phyloP scores from a whole-genome alignment of 75 land plant species.

The Chamaecyparis obtusa region DNA sequence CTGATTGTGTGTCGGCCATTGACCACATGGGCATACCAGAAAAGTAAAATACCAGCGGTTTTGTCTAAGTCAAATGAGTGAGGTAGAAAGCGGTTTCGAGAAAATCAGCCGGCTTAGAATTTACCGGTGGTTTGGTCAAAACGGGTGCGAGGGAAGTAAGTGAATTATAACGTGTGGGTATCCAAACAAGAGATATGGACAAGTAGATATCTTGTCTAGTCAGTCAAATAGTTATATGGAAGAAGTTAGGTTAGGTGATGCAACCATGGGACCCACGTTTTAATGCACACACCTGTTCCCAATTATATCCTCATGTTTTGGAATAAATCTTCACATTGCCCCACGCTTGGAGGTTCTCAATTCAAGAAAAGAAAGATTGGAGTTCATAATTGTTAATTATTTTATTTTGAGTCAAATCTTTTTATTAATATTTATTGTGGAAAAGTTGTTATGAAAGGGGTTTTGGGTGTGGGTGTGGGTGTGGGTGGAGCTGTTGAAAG shows the following conservation, averaged over 20 bases:
- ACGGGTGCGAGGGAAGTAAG: not conserved
- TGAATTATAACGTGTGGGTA: not conserved
- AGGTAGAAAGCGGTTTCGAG: not conserved
- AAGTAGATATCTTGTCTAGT: not conserved
- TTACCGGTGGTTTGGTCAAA: not conserved
- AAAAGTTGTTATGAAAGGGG: too few species aligned
- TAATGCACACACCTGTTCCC: not conserved
- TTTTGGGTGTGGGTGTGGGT: too few species aligned
- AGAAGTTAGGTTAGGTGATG: not conserved
- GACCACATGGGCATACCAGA: not conserved
- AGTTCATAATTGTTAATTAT: too few species aligned
- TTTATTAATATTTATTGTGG: too few species aligned
- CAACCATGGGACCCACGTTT: not conserved
- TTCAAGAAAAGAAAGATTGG: too few species aligned
- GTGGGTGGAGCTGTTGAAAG: too few species aligned
- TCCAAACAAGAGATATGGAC: not conserved
- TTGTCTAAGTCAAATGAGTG: not conserved
- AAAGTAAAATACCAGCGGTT: not conserved
- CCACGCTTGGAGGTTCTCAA: too few species aligned
- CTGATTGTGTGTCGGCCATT: slow-evolving; percentile 11
- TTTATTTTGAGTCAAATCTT: too few species aligned
- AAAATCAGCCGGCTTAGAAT: not conserved
- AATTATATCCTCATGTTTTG: not conserved
- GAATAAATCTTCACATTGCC: too few species aligned
- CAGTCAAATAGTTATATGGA: not conserved